Conservation (phyloP, 2,329 filamentous ascomycete species). For the Juglanconis sp. region DNA sequence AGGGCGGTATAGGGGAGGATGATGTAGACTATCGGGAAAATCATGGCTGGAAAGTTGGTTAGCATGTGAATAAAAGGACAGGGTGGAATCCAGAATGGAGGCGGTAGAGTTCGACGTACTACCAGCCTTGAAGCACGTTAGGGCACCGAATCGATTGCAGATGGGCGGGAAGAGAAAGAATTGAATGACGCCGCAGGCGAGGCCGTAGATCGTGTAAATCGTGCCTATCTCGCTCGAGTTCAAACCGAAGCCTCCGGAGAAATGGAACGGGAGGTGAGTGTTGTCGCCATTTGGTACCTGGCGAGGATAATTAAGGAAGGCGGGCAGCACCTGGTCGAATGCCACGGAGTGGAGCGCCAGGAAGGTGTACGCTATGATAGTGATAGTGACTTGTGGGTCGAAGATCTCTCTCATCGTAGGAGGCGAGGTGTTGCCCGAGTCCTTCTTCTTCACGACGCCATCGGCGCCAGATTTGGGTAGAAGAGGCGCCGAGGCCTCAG, state of each 20-base stretch:
- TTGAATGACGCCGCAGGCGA: constrained; percentile 76
- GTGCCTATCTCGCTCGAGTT: constrained; percentile 74
- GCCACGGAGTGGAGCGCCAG: constrained; percentile 79
- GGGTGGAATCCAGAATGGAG: background rate
- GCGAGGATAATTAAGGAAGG: constrained; percentile 77
- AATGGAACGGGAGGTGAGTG: constrained; percentile 71
- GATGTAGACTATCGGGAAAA: constrained; percentile 74
- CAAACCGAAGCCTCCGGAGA: constrained; percentile 75
- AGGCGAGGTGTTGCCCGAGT: constrained; percentile 21
- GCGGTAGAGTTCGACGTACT: constrained; percentile 32
- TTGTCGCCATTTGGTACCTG: constrained; percentile 53
- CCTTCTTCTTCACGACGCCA: constrained; percentile 5
- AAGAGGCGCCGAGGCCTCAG: constrained; percentile 55
- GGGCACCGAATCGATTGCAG: constrained; percentile 68
- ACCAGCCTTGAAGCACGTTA: constrained; percentile 69
- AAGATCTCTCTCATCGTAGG: constrained; percentile 61
- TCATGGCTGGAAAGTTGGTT: constrained; percentile 39
- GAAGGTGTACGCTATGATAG: constrained; percentile 74
- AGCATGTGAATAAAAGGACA: background rate
- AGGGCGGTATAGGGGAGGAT: constrained; percentile 79
- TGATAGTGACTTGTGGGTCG: constrained; percentile 68
- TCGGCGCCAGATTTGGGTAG: constrained; percentile 35
- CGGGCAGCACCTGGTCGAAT: constrained; percentile 83
- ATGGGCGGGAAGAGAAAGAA: constrained; percentile 80
- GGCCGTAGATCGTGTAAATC: constrained; percentile 79